Base-by-base conservation (phyloP, 768 basidiomycete genomes). In the Vararia minispora region DNA sequence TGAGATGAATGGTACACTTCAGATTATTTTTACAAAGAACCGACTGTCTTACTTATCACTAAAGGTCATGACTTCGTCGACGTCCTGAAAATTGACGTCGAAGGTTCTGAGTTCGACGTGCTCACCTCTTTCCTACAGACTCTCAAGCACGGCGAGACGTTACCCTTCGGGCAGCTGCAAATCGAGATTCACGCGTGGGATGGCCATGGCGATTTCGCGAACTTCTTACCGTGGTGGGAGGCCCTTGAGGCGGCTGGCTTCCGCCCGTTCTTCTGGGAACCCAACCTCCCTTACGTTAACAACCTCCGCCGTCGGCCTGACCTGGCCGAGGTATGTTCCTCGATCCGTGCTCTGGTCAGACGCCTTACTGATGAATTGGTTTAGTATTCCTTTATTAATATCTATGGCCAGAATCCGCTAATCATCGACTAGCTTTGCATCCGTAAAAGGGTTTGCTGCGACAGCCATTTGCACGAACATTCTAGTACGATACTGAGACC, bases 121-220 rank as follows among this genome's bases (percentile, higher is more conserved):
- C 55, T 85, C 5, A 58, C 63, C 0, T 50, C 64, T 3, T 57
- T 71, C 43, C 45, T 71, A 16, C 49, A 57, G 14, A 12, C 2
- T 10, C 28, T 25, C 0, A n/a, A n/a, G n/a, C n/a, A n/a, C n/a
- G n/a, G n/a, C n/a, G 40, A n/a, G n/a, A n/a, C n/a, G n/a, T 57
- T 84, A 5, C 81, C 81, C 5, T 73, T 84, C 51, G 80, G 78
- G 17, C 82, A 84, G 53, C 65, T 84, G 20, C 75, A 76, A 49
- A 61, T 84, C 16, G 80, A 83, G 52, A 60, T 85, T 24, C 81
- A 85, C 51, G 48, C 55, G 2, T 55, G 58, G 53, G 52, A 55
- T 25, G 55, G 54, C 45, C 52, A 47, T 24, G 51, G 28, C 43
- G 57, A 52, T 24, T 77, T 79, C 55, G 52, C 58, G 1, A 65